Conservation (phyloP, 805 yeast species). For the Candida methanosorbosa region DNA sequence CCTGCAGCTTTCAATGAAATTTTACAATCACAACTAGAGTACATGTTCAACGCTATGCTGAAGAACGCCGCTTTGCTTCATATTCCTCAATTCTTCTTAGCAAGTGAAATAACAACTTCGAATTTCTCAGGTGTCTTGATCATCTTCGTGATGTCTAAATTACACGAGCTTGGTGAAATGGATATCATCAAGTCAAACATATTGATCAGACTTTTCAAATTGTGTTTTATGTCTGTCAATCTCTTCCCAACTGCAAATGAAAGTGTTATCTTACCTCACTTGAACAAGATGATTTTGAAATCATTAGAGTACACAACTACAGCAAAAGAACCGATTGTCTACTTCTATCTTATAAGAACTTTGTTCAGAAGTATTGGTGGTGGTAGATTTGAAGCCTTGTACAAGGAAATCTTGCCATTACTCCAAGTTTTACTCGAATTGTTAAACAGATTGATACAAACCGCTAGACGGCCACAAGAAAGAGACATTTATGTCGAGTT, state of each 20-base stretch:
- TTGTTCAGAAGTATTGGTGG: conserved; percentile 94
- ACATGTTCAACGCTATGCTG: conserved; percentile 69
- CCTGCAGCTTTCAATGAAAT: conserved; percentile 94
- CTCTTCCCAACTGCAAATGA: conserved; percentile 85
- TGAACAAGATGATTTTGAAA: conserved; percentile 73
- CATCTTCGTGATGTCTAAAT: conserved; percentile 61
- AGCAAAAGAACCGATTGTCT: conserved; percentile 85
- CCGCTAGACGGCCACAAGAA: conserved; percentile 83
- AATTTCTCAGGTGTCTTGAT: conserved; percentile 82
- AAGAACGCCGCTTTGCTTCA: conserved; percentile 81
- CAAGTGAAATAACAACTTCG: conserved; percentile 90
- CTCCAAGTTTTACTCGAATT: conserved; percentile 81
- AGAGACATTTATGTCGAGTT: conserved; percentile 91
- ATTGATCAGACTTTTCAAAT: conserved; percentile 75
- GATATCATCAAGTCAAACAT: conserved; percentile 73
- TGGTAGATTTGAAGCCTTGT: conserved; percentile 87
- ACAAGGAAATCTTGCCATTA: conserved; percentile 88
- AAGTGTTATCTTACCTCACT: conserved; percentile 77
- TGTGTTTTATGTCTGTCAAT: conserved; percentile 94
- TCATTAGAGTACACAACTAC: conserved; percentile 73
- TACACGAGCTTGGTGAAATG: conserved; percentile 73
- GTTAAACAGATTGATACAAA: conserved; percentile 70
- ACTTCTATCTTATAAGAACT: conserved; percentile 80
- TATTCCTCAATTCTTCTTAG: conserved; percentile 87
- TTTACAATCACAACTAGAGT: conserved; percentile 70